Evolutionary conservation across 345 rosid species (phyloP).

Genomic region (Gossypium raimondii): DNA sequence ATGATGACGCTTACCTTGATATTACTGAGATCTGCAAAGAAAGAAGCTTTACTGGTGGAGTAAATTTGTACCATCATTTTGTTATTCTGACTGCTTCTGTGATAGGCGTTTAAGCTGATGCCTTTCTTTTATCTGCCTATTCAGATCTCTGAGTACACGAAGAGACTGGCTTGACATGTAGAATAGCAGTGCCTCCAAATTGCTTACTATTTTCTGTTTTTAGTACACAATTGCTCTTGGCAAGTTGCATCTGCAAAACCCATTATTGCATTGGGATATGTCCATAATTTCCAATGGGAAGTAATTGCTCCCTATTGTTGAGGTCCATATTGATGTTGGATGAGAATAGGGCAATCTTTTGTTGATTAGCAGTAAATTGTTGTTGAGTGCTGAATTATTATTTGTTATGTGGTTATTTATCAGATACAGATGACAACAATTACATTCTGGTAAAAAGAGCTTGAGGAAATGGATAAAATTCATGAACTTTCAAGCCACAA

Average conservation of each 20-base stretch:
- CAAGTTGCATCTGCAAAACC: too few relatives aligned
- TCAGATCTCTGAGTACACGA: conserved; percentile 67
- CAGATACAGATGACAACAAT: too few relatives aligned
- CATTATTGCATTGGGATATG: neutral
- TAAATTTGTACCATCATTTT: conserved; percentile 26
- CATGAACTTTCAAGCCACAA: too few relatives aligned
- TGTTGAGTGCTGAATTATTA: neutral
- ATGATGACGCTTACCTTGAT: conserved; percentile 83
- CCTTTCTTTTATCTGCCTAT: conserved; percentile 18
- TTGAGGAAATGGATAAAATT: too few relatives aligned
- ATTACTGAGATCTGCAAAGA: conserved; percentile 70
- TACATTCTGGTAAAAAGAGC: too few relatives aligned
- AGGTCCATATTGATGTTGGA: neutral
- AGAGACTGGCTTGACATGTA: conserved; percentile 87
- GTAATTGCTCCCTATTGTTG: neutral
- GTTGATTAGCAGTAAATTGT: neutral
- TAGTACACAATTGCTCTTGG: too few relatives aligned
- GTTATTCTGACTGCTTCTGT: neutral
- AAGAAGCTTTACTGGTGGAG: conserved; percentile 57
- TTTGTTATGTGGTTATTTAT: neutral
- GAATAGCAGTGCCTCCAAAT: conserved; percentile 91
- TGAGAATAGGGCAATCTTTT: neutral
- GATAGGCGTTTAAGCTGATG: conserved; percentile 5
- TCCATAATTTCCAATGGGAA: neutral
- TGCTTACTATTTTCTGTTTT: conserved; percentile 29